phyloP scores from a whole-genome alignment of 164 flowering plant species.

The Santalum album region DNA sequence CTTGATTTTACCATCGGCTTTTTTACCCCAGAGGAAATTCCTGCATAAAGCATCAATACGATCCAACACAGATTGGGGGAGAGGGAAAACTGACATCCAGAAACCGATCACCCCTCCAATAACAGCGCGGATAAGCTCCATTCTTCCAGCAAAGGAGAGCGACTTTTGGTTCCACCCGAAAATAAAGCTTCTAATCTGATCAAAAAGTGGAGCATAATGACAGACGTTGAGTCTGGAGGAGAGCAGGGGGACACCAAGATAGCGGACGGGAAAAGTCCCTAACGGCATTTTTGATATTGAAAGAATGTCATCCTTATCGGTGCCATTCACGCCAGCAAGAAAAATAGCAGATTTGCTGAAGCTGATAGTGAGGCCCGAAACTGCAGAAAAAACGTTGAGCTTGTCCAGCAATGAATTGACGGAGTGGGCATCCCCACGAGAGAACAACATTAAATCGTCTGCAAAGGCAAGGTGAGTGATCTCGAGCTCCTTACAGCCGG shows the following conservation, averaged over 20 bases:
- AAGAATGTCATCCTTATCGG: background rate
- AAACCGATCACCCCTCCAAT: background rate
- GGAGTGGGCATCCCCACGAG: background rate
- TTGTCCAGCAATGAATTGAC: background rate
- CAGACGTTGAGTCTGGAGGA: background rate
- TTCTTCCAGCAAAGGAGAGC: background rate
- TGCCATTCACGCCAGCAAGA: background rate
- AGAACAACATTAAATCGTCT: background rate
- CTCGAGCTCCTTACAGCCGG: background rate
- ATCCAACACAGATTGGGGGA: background rate
- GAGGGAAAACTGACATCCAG: background rate
- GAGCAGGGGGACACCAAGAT: background rate
- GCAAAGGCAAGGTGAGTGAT: background rate
- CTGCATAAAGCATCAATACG: background rate
- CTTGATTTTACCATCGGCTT: background rate
- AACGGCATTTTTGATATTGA: background rate
- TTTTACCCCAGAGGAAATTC: background rate
- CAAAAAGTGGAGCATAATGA: background rate
- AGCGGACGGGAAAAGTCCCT: background rate
- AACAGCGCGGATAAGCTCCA: background rate
- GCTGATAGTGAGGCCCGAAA: background rate
- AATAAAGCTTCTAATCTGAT: background rate
- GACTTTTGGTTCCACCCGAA: background rate
- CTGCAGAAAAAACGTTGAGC: background rate
- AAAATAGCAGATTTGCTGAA: background rate